Base-by-base conservation (phyloP, 768 basidiomycete genomes). In the Calocybe indica region DNA sequence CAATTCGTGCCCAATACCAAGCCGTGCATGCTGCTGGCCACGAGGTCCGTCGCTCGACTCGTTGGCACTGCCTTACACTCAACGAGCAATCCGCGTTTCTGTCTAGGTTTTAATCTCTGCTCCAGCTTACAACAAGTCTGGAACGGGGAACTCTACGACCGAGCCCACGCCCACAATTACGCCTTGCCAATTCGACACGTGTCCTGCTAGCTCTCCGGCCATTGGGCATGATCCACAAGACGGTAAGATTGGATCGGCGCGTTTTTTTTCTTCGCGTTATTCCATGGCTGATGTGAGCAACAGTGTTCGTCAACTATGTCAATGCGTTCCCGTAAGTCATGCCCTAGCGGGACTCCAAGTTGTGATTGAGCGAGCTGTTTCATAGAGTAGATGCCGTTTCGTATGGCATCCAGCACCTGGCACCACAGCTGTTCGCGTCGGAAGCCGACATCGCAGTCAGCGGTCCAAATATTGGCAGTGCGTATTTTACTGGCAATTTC, bases 151-250 rank as follows among this genome's bases (percentile, higher is more conserved):
- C 3, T 59, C 57, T 10, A 63, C 61, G 11, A 57, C 59, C 6
- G 52, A 66, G 6, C 66, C 73, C 0, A 55, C 54, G 6, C 49
- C 59, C 6, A 54, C 71, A 12, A 61, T 54, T 1, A 39, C 49
- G 5, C 60, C 68, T 6, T 76, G 72, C 58, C 65, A 76, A 48
- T 74, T 70, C 50, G 53, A 71, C 46, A 66, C 69, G 14, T 75
- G 73, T 52, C 63, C 70, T 0, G 49, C 55, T 6, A 68, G 71
- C 5, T 69, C 70, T 12, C 70, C 73, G 3, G 62, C 72, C 1
- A 59, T 59, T 28, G 74, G 73, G 1, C 64, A 55, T 52, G 65
- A 75, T 55, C 62, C 65, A n/a, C 62, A 57, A 39, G 61, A 72
- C 58, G 52, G 69, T 70, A 46, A 49, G 68, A 58, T 8, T 22